These are phyloP conservation scores for Schizothecium vesticola DNA, from an alignment of 495 filamentous ascomycete genomes.

Conservation along the genomic window DNA sequence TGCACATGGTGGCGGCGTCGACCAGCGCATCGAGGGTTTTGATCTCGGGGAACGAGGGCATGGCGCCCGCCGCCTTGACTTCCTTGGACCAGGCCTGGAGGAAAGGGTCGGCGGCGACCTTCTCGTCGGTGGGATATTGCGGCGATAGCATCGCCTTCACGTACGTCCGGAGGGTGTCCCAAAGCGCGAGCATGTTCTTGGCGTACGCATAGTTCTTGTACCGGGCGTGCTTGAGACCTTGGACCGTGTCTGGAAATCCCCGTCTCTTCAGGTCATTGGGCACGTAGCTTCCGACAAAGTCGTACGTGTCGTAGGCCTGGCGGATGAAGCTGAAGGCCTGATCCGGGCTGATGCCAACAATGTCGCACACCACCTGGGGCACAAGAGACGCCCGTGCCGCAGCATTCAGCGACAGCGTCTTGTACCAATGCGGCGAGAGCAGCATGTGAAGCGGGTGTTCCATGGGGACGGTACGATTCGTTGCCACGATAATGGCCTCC, in stretches of 20 bases:
- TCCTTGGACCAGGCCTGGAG: constrained; percentile 38
- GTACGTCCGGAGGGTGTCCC: constrained; percentile 35
- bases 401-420: constrained; percentile 45
- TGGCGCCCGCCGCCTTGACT: constrained; percentile 25
- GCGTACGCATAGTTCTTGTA: constrained; percentile 48
- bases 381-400: constrained; percentile 42
- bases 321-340: constrained; percentile 28
- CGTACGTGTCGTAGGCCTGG: constrained; percentile 35
- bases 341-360: constrained; percentile 32
- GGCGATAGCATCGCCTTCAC: constrained; percentile 28
- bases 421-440: constrained; percentile 45
- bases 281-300: constrained; percentile 39
- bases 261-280: constrained; percentile 41
- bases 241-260: constrained; percentile 36
- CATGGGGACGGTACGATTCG: constrained; percentile 35
- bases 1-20: constrained; percentile 65
- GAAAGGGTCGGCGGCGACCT: constrained; percentile 25
- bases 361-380: constrained; percentile 35
- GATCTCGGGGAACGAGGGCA: constrained; percentile 55
- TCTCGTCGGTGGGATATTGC: constrained; percentile 17
- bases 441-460: constrained; percentile 39
- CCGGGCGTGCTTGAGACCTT: constrained; percentile 28
- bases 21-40: constrained; percentile 77
- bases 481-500: constrained; percentile 43
- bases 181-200: constrained; percentile 38